Evolutionary conservation across 345 rosid genomes (phyloP).

Genomic region (Acer saccharum): DNA sequence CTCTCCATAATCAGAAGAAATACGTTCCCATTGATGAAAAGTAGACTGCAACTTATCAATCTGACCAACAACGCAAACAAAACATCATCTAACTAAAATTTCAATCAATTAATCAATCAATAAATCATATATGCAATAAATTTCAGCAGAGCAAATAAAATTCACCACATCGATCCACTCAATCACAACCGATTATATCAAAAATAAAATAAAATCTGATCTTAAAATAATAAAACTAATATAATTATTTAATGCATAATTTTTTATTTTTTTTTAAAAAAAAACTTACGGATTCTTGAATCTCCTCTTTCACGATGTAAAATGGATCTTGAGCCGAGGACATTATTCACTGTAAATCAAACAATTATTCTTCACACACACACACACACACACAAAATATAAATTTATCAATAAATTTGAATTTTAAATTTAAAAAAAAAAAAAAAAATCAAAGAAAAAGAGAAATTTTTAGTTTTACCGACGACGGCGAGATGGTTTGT

Average conservation of each 20-base stretch:
- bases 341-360: constrained; percentile 35
- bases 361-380: too few species aligned
- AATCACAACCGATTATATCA: too few species aligned
- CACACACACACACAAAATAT: neutral
- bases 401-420: neutral
- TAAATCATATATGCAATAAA: neutral
- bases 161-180: too few species aligned
- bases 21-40: constrained; percentile 87
- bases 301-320: constrained; percentile 95
- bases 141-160: neutral
- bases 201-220: too few species aligned
- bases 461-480: too few species aligned
- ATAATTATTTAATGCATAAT: too few species aligned
- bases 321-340: constrained; percentile 98
- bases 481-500: too few species aligned
- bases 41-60: constrained; percentile 85
- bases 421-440: too few species aligned
- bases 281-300: constrained; percentile 85
- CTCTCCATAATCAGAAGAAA: constrained; percentile 58
- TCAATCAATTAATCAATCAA: neutral
- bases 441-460: too few species aligned
- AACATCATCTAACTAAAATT: neutral
- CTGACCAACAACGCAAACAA: constrained; percentile 34
- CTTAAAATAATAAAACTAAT: too few species aligned
- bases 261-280: too few species aligned